phyloP scores from a whole-genome alignment of 148 eudicot genomes.

The Fagopyrum homotropicum region DNA sequence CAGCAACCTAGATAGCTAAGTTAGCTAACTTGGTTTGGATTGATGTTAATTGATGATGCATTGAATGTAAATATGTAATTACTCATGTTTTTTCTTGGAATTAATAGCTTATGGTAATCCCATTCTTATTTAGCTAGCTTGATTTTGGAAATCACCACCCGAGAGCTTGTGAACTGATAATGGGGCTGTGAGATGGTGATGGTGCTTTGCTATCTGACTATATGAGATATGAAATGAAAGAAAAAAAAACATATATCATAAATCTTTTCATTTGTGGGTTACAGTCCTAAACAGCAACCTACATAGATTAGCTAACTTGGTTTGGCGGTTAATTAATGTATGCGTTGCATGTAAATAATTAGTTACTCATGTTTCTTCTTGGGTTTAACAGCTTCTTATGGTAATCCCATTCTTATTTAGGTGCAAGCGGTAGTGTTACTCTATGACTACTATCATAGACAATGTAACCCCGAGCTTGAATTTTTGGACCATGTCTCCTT shows the following conservation, averaged over 20 bases:
- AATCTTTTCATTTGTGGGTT: background rate
- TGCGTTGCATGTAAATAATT: background rate
- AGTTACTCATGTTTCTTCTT: background rate
- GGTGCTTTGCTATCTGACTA: too few species aligned
- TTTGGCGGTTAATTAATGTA: background rate
- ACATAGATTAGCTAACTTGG: background rate
- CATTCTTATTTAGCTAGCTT: too few species aligned
- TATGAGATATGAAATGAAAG: background rate
- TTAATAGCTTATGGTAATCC: too few species aligned
- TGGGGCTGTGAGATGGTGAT: background rate
- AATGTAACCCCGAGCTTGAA: conserved; percentile 37
- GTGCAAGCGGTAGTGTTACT: conserved; percentile 88
- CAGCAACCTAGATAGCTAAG: too few species aligned
- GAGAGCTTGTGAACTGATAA: background rate
- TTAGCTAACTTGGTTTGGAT: too few species aligned
- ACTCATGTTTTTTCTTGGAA: too few species aligned
- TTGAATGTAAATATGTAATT: too few species aligned
- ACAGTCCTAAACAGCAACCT: background rate
- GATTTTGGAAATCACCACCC: background rate
- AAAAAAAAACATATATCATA: background rate
- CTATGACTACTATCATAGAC: conserved; percentile 82
- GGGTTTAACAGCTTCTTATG: background rate
- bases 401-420: conserved; percentile 27
- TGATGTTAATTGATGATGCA: too few species aligned
- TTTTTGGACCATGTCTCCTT: conserved; percentile 57